Evolutionary conservation across 352 stramenopile genomes (phyloP), one percentile per base, ranked within the genome.

Genomic region (Pythium rishiriense): DNA sequence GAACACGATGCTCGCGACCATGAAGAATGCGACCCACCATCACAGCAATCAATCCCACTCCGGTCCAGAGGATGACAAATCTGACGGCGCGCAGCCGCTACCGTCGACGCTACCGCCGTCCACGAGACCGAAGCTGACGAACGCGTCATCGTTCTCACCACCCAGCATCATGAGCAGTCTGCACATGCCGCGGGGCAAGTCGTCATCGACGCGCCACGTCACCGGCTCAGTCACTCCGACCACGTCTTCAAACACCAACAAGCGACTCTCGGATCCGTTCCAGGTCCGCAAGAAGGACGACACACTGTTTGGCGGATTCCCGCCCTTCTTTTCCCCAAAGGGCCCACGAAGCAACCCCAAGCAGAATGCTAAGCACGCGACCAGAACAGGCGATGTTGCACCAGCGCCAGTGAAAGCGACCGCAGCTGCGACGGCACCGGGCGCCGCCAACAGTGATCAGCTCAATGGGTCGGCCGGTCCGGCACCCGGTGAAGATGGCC

Each of bases 261-360:
- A 72, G 29, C 42, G 65, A 5, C 31, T 64, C 2, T 72, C 65
- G 19, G 65, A 72, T 53, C 58, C 58, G 19, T 64, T 72, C 25
- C 65, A 72, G 47, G 45, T 49, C 24, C 57, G 58, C 4, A 67
- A 64, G 39, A 64, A 64, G 55, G 65, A 72, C 19, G 59, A 68
- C 25, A 37, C 50, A 19, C 42, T 64, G 4, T 66, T 71, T 43
- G 29, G 64, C 45, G 39, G 35, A 7, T 62, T 66, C 19, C 26
- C 41, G 7, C 55, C 64, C 5, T 66, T 66, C 45, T 66, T 58
- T 26, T 59, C 57, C 15, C 57, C 31, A 42, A 37, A 43, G 10
- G 55, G 55, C 0, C 42, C 50, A 3, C 63, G 63, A 4, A 70
- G 43, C 25, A 37, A 22, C 2, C 42, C 47, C 4, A 56, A 55